phyloP scores from a whole-genome alignment of 805 yeast species.

The Starmerella bombicola region DNA sequence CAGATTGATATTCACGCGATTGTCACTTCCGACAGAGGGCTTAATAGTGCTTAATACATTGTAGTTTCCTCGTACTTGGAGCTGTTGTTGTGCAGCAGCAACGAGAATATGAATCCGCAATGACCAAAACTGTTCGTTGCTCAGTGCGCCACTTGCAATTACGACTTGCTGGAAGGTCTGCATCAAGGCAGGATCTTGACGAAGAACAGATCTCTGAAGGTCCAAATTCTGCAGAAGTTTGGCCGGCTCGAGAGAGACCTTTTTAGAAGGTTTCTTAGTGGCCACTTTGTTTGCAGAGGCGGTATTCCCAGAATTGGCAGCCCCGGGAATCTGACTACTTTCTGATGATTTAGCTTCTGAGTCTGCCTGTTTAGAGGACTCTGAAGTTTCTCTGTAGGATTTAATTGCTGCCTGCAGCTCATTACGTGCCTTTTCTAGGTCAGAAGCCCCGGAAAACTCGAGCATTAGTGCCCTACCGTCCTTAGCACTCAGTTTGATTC shows the following conservation, averaged over 20 bases:
- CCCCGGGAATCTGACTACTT: constrained; percentile 5
- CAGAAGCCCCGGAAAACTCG: constrained; percentile 56
- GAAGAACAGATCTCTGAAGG: constrained; percentile 64
- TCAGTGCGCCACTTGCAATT: constrained; percentile 55
- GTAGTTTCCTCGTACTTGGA: constrained; percentile 85
- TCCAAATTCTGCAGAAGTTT: constrained; percentile 56
- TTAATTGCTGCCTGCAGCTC: constrained; percentile 23
- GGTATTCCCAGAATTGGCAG: neutral
- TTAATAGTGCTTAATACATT: constrained; percentile 87
- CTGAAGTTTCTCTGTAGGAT: constrained; percentile 35
- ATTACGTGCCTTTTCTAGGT: constrained; percentile 44
- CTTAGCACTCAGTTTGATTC: constrained; percentile 21
- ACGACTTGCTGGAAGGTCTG: constrained; percentile 75
- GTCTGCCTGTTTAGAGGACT: constrained; percentile 36
- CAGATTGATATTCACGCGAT: constrained; percentile 83
- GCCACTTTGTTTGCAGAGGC: neutral
- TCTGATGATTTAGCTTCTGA: constrained; percentile 32
- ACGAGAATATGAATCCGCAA: constrained; percentile 67
- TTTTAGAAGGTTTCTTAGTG: constrained; percentile 1
- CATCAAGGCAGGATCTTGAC: constrained; percentile 56
- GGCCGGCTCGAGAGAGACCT: constrained; percentile 38
- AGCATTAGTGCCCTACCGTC: constrained; percentile 33
- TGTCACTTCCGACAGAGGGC: constrained; percentile 86
- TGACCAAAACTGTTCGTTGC: constrained; percentile 78
- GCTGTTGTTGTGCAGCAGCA: constrained; percentile 70